Base-by-base conservation (phyloP, 306 rosid species). In the Lathyrus oleraceus region DNA sequence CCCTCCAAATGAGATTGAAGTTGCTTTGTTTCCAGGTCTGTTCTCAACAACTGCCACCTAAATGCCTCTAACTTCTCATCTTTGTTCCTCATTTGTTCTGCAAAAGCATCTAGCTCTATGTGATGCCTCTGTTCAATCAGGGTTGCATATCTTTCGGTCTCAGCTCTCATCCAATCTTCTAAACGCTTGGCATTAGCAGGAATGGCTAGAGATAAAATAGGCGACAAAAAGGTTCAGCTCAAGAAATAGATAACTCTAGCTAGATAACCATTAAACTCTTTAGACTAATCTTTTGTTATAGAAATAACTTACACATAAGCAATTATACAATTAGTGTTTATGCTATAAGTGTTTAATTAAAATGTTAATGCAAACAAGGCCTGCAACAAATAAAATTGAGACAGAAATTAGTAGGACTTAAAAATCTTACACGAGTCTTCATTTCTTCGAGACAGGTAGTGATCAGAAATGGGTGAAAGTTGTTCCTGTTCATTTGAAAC, bases 51-150 rank as follows among this genome's bases (percentile, higher is more conserved):
- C 65, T 86, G 88, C 98, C 98, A 94, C 6, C 83, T 88, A 66
- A 85, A 83, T 45, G 85, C 88, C 78, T 94, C 96, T 71, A 94
- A 35, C 70, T 90, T 94, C 81, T 94, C 97, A 73, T 88, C 98
- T 78, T 90, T 90, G 59, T 87, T 65, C 72, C 85, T 76, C 87
- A 94, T 79, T 80, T 94, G 97, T 70, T 94, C 98, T 9, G 86
- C 86, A 81, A 90, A 94, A 69, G 98, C 98, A 65, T 94, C 97
- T 20, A 94, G 83, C 73, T 94, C 98, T 45, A 84, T 67, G 71
- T 85, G 88, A 81, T 94, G 96, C 87, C 97, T 85, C 54, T 85
- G 96, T 75, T 90, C 91, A 72, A 90, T 81, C 64, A 77, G 28
- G 16, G 77, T 70, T 72, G 88, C 91, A 64, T 90, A 87, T 76